Evolutionary conservation across 306 rosid species (phyloP).

Genomic region (Corylus avellana): DNA sequence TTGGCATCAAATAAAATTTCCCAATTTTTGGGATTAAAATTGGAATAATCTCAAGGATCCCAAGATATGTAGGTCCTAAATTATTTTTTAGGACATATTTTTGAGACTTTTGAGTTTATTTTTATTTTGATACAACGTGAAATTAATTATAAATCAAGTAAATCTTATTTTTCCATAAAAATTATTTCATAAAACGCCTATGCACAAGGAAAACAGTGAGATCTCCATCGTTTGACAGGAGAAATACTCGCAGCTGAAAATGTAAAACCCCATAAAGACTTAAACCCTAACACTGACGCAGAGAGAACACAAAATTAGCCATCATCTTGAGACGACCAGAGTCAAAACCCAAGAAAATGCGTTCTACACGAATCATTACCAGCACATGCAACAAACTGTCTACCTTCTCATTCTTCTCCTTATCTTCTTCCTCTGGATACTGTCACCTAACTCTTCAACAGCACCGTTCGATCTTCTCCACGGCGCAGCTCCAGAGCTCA

Average conservation of each 20-base stretch:
- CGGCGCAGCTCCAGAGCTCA: slow-evolving; percentile 56
- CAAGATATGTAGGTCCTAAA: no score
- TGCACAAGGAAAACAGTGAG: no score
- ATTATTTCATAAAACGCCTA: no score
- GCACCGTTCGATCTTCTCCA: slow-evolving; percentile 60
- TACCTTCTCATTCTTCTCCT: slow-evolving; percentile 7
- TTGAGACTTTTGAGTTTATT: no score
- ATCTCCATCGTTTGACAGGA: no score
- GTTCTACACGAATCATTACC: slow-evolving; percentile 39
- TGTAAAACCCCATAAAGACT: not conserved
- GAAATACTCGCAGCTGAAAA: not conserved
- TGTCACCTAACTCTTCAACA: slow-evolving; percentile 26
- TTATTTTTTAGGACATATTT: no score
- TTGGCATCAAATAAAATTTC: no score
- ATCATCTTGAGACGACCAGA: not conserved
- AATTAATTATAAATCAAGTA: no score
- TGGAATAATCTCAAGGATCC: no score
- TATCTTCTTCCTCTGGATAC: slow-evolving; percentile 2
- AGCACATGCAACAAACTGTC: slow-evolving; percentile 20
- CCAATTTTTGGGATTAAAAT: no score
- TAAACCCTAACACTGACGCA: slow-evolving; percentile 5
- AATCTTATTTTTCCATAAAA: no score
- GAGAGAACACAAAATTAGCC: not conserved
- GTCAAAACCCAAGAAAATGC: slow-evolving; percentile 28
- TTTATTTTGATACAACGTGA: no score